Conservation (phyloP, 108 stramenopile genomes). For the Bacterosira constricta region DNA sequence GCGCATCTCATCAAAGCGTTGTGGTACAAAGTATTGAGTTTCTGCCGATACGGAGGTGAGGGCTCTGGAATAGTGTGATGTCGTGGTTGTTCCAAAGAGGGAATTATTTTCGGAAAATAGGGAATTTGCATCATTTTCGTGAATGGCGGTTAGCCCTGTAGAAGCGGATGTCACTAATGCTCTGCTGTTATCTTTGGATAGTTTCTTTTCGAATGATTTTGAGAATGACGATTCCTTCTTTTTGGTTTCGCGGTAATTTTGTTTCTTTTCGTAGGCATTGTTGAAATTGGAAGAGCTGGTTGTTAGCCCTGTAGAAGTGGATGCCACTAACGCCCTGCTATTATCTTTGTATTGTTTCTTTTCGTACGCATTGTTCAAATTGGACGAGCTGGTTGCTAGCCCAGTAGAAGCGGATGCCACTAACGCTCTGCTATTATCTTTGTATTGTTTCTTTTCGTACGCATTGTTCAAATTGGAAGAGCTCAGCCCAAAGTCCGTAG, state of each 20-base stretch:
- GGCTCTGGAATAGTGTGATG: neutral
- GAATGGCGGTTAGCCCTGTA: neutral
- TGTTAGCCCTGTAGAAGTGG: neutral
- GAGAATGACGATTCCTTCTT: neutral
- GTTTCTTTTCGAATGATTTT: neutral
- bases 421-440: neutral
- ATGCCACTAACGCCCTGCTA: neutral
- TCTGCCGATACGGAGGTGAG: neutral
- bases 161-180: neutral
- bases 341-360: neutral
- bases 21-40: slow-evolving; percentile 8
- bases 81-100: neutral
- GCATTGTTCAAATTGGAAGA: neutral
- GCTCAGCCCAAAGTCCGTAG: neutral
- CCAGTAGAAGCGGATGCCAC: neutral
- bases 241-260: neutral
- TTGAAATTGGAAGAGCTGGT: neutral
- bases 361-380: slow-evolving; percentile 10
- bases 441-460: slow-evolving; percentile 3
- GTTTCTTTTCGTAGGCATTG: slow-evolving; percentile 8
- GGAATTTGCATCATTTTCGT: no score
- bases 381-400: neutral
- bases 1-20: slow-evolving; percentile 37
- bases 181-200: neutral
- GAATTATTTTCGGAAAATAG: neutral